These are phyloP conservation scores for Aspergillus homomorphus DNA, from an alignment of 495 filamentous ascomycete genomes.

Conservation along the genomic window DNA sequence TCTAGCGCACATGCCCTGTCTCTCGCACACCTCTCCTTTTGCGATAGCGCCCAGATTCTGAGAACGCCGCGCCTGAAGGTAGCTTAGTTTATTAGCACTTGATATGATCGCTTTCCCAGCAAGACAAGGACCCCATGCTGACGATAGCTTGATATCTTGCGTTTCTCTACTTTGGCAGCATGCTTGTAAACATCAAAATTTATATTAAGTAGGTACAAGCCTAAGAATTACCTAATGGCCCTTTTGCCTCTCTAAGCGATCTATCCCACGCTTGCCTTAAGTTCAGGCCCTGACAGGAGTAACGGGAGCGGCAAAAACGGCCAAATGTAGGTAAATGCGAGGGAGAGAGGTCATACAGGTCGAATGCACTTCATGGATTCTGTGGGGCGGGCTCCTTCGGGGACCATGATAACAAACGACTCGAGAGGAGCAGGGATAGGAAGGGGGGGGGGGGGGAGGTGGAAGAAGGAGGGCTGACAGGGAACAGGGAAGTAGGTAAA, in stretches of 20 bases:
- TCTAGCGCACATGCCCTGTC: not conserved
- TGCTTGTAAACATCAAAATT: not conserved
- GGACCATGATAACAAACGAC: conserved; percentile 16
- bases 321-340: conserved; percentile 15
- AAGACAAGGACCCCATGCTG: too few relatives aligned
- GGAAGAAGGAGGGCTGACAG: too few relatives aligned
- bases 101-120: too few relatives aligned
- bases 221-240: not conserved
- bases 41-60: not conserved
- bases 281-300: conserved; percentile 29
- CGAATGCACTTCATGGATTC: conserved; percentile 4
- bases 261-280: conserved; percentile 22
- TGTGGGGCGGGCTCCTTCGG: conserved; percentile 11
- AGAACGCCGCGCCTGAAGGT: not conserved
- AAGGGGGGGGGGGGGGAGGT: conserved; percentile 1
- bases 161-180: not conserved
- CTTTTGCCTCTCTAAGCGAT: conserved; percentile 11
- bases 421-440: not conserved
- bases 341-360: conserved; percentile 14
- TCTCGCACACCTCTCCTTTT: not conserved
- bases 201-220: too few relatives aligned
- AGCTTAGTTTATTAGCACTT: too few relatives aligned
- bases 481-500: conserved; percentile 7
- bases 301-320: conserved; percentile 30
- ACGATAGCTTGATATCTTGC: too few relatives aligned